Evolutionary conservation across 2,329 filamentous ascomycete species (phyloP).

Genomic region (Claviceps humidiphila): DNA sequence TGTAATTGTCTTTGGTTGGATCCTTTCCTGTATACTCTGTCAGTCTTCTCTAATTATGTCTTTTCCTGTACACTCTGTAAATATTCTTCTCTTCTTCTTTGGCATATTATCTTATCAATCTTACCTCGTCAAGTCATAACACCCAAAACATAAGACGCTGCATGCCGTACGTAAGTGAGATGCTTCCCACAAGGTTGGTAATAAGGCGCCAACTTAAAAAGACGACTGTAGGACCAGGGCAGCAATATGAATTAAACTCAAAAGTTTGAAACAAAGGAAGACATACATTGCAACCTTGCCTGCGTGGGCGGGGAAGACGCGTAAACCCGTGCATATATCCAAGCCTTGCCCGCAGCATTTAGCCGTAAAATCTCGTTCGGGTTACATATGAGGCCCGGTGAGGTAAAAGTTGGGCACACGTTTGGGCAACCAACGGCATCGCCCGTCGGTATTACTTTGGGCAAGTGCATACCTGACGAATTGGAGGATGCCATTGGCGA

Average conservation of each 20-base stretch:
- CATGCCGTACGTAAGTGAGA: background rate
- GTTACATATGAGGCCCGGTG: background rate
- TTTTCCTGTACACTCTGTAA: background rate
- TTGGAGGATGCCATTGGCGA: background rate
- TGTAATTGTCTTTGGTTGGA: no score
- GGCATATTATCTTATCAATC: background rate
- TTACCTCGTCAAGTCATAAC: background rate
- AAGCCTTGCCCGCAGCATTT: background rate
- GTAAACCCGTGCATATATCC: constrained; percentile 2
- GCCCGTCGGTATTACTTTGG: background rate
- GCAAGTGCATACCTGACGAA: background rate
- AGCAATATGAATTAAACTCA: background rate
- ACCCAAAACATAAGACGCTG: background rate
- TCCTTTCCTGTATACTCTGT: no score
- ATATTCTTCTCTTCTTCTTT: background rate
- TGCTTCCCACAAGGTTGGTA: background rate
- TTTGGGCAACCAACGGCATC: background rate
- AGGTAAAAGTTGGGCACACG: background rate
- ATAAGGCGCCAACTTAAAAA: background rate
- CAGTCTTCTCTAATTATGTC: no score
- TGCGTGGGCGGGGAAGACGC: background rate
- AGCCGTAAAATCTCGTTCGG: background rate
- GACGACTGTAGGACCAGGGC: background rate
- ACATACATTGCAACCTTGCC: background rate
- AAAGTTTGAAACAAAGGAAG: no score